These are phyloP conservation scores for Cercospora berteroae DNA, from an alignment of 2,329 filamentous ascomycete genomes.

Conservation along the genomic window DNA sequence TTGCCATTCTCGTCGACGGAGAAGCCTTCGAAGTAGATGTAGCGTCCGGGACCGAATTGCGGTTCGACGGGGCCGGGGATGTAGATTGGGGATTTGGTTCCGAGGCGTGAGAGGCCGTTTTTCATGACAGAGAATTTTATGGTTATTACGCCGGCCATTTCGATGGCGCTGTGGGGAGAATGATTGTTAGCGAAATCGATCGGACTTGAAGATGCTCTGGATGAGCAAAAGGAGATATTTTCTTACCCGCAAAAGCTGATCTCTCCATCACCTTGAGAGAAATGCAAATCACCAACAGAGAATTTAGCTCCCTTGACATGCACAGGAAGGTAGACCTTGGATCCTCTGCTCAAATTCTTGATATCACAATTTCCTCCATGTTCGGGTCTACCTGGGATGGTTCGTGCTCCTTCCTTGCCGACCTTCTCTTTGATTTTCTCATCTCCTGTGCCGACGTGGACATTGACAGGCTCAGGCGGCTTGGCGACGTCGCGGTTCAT, in stretches of 20 bases:
- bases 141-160: conserved; percentile 90
- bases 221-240: background rate
- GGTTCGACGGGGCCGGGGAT: conserved; percentile 84
- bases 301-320: conserved; percentile 87
- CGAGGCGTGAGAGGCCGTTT: conserved; percentile 69
- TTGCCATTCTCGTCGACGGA: conserved; percentile 83
- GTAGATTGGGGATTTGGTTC: conserved; percentile 80
- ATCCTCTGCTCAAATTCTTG: conserved; percentile 77
- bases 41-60: conserved; percentile 77
- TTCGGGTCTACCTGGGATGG: conserved; percentile 79
- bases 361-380: conserved; percentile 92
- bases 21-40: conserved; percentile 87
- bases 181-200: background rate
- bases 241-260: conserved; percentile 63
- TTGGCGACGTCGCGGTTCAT: conserved; percentile 71
- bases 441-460: conserved; percentile 66
- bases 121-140: conserved; percentile 89
- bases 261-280: conserved; percentile 86
- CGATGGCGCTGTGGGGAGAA: conserved; percentile 62
- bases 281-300: conserved; percentile 69
- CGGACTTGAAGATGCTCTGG: background rate
- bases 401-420: conserved; percentile 75
- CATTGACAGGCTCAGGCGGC: conserved; percentile 69
- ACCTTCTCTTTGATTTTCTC: conserved; percentile 63
- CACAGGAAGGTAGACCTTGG: conserved; percentile 82